phyloP scores from a whole-genome alignment of 257 asterid species.

The Solanum chaucha region DNA sequence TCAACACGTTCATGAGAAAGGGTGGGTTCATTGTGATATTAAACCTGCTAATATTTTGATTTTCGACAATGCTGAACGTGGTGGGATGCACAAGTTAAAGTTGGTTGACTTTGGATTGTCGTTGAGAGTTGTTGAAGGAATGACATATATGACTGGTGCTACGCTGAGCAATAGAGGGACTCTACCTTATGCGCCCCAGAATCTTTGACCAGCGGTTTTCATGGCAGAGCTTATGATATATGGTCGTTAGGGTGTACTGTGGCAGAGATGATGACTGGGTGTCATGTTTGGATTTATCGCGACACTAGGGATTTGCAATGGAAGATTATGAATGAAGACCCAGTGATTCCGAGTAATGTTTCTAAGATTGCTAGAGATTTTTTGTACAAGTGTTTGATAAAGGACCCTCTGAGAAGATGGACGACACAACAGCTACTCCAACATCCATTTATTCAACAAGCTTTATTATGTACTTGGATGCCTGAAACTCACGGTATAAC shows the following conservation, averaged over 20 bases:
- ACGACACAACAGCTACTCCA: background rate
- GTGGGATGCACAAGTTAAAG: background rate
- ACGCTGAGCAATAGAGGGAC: background rate
- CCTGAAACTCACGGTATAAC: background rate
- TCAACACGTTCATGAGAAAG: background rate
- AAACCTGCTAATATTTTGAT: constrained; percentile 5
- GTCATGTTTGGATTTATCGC: background rate
- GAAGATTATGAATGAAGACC: background rate
- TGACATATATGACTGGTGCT: background rate
- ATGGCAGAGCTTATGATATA: background rate
- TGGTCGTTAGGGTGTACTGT: background rate
- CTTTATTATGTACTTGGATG: background rate
- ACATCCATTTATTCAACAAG: constrained; percentile 3
- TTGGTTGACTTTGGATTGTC: constrained; percentile 10
- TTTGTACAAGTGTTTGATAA: background rate
- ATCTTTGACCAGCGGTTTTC: background rate
- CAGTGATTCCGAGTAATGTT: background rate
- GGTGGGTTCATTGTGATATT: constrained; percentile 8
- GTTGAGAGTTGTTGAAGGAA: background rate
- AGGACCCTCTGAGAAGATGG: constrained; percentile 1
- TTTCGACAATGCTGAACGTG: background rate
- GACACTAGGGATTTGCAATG: background rate
- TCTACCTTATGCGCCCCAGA: background rate
- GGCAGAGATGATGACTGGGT: background rate
- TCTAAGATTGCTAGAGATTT: background rate